phyloP scores from a whole-genome alignment of 139 green algal species.

The Marvania coccoides region DNA sequence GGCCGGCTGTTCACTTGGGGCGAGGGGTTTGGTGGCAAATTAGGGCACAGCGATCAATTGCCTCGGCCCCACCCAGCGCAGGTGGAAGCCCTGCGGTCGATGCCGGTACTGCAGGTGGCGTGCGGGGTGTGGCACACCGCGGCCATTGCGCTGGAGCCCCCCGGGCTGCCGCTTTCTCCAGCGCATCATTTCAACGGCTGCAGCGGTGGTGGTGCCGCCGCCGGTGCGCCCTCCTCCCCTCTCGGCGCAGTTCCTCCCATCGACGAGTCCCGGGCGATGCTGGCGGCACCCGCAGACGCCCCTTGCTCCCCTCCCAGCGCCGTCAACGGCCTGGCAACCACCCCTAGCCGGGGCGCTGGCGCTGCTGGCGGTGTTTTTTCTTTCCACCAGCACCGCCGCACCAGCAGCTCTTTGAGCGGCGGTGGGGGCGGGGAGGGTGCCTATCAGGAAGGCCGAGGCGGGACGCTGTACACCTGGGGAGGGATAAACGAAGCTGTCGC shows the following conservation, averaged over 20 bases:
- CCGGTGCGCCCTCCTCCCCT: background rate
- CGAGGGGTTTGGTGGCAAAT: conserved; percentile 77
- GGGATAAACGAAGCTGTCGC: conserved; percentile 31
- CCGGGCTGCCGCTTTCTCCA: background rate
- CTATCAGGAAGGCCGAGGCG: conserved; percentile 26
- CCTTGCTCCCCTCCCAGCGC: background rate
- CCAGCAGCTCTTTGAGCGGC: background rate
- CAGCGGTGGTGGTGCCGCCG: background rate
- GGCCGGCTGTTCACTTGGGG: conserved; percentile 89
- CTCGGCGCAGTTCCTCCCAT: too few species aligned
- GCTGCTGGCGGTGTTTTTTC: too few species aligned
- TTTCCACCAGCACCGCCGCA: background rate
- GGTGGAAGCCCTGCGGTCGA: conserved; percentile 37
- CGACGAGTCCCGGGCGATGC: too few species aligned
- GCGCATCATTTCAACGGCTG: background rate
- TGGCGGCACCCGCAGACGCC: background rate
- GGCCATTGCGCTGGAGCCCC: conserved; percentile 35
- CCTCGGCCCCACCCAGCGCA: conserved; percentile 16
- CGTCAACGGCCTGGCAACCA: too few species aligned
- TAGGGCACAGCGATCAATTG: conserved; percentile 67
- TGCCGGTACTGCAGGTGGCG: conserved; percentile 45
- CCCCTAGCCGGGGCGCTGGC: too few species aligned
- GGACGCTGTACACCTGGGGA: conserved; percentile 73
- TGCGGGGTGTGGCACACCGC: conserved; percentile 93
- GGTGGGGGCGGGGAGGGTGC: background rate